Percentiles rank a stretch among this genome's conserved stretches.
phyloP scores from a whole-genome alignment of 192 early-diverging fungal genomes.

The Cetraspora pellucida region DNA sequence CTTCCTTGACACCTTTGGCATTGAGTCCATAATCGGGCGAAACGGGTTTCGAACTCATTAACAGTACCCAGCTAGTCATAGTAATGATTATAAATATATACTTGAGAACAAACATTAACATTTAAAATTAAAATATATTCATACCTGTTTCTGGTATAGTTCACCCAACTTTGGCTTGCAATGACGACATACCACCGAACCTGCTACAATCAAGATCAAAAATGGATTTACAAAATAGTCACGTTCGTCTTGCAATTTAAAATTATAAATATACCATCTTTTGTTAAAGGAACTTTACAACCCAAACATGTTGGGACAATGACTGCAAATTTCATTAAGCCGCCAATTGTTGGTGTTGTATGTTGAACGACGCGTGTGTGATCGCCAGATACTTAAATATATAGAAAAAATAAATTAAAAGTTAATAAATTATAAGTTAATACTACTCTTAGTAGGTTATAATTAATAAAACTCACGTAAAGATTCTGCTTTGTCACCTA shows the following conservation, averaged over 20 bases:
- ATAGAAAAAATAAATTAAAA: conserved; percentile 12
- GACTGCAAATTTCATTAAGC: conserved; percentile 92
- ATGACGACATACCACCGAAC: conserved; percentile 79
- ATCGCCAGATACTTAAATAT: conserved; percentile 58
- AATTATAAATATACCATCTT: conserved; percentile 43
- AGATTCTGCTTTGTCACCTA: conserved; percentile 83
- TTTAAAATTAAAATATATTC: neutral
- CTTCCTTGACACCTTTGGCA: conserved; percentile 96
- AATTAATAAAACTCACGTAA: conserved; percentile 61
- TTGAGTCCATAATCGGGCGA: conserved; percentile 93
- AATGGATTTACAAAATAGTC: neutral
- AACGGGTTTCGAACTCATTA: conserved; percentile 74
- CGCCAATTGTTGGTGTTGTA: conserved; percentile 86
- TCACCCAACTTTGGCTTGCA: conserved; percentile 73
- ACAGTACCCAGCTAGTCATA: conserved; percentile 52
- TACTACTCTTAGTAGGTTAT: too few relatives aligned
- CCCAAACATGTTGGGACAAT: conserved; percentile 90
- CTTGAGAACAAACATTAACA: neutral
- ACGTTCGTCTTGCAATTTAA: neutral
- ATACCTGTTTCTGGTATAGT: conserved; percentile 73
- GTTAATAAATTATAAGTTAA: conserved; percentile 9
- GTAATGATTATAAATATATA: too few relatives aligned
- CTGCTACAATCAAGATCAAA: conserved; percentile 24
- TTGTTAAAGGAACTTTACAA: conserved; percentile 83
- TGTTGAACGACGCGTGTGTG: conserved; percentile 83